Base-by-base conservation (phyloP, 2,329 filamentous ascomycete genomes). In the Tetracladium maxilliforme region DNA sequence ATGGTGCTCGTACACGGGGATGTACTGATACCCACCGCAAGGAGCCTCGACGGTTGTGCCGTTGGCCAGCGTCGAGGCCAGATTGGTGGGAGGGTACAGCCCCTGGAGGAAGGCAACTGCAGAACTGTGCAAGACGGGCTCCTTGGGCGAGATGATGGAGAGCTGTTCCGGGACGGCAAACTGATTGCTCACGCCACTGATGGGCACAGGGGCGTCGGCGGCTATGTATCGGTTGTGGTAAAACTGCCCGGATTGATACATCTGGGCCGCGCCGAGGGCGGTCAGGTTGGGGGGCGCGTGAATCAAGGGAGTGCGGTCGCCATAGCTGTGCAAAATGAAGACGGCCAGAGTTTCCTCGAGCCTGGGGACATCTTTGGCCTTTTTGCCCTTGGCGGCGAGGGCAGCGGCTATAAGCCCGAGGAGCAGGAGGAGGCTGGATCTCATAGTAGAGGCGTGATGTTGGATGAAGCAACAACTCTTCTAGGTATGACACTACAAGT, bases 261-360 rank as follows among this genome's bases (percentile, higher is more conserved):
- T 71, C 54, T 94, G 62, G 23, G 64, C 54, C 44, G 86, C 83
- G 16, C 86, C 86, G 25, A 93, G 64, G 31, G 76, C 64, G 9
- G 86, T 93, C 45, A 94, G 54, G 36, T 65, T 64, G 15, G 80
- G 70, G 9, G 78, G 77, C 22, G 71, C 59, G 33, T 70, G 70
- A 11, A 69, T 60, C 56, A 92, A 93, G 34, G 81, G 56, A 1
- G 83, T 87, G 28, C 86, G 72, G 50, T 94, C 86, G 30, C 86
- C 86, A 54, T 94, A 86, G 22, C 86, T 78, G 39, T 82, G 72
- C 59, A 92, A 92, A 51, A 93, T 72, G 50, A 86, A 90, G 22
- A 76, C 72, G 26, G 83, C 84, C 10, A 92, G 61, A 15, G 90
- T 61, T 1, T 73, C 79, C 55, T 92, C 80, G 12, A 54, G 54